Conservation (phyloP, 352 stramenopile species). For the Globisporangium iwayamae region DNA sequence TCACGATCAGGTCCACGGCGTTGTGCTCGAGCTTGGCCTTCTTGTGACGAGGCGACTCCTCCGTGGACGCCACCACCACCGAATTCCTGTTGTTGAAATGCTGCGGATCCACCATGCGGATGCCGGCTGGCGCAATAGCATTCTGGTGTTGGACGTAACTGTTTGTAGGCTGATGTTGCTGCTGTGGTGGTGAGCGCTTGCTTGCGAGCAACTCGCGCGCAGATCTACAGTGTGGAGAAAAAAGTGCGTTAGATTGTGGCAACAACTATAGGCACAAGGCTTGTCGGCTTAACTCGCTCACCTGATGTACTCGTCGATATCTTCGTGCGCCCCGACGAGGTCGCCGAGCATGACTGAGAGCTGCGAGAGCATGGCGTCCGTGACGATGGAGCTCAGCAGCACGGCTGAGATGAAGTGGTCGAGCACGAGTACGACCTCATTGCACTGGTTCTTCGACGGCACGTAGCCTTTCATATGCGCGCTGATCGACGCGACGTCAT, state of each 20-base stretch:
- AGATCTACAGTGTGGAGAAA: slow-evolving; percentile 18
- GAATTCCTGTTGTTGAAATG: slow-evolving; percentile 16
- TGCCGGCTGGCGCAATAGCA: not conserved
- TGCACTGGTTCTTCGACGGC: slow-evolving; percentile 39
- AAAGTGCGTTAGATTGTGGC: not conserved
- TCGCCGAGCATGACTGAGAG: slow-evolving; percentile 39
- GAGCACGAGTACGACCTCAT: slow-evolving; percentile 57
- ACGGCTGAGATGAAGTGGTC: slow-evolving; percentile 72
- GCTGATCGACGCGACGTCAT: slow-evolving; percentile 41
- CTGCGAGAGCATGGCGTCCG: slow-evolving; percentile 27
- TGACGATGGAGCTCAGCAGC: slow-evolving; percentile 44
- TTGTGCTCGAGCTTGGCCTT: slow-evolving; percentile 24
- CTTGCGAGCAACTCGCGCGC: slow-evolving; percentile 33
- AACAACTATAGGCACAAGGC: too few relatives aligned
- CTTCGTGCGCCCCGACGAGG: slow-evolving; percentile 31
- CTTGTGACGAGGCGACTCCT: slow-evolving; percentile 31
- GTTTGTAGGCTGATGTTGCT: not conserved
- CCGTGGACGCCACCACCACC: not conserved
- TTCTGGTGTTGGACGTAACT: not conserved
- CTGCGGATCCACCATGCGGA: slow-evolving; percentile 20
- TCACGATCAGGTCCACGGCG: slow-evolving; percentile 25
- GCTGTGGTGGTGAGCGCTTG: slow-evolving; percentile 25
- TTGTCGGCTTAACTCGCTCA: slow-evolving; percentile 18
- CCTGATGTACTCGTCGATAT: slow-evolving; percentile 64
- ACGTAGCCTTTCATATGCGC: slow-evolving; percentile 28